Conservation (phyloP, 345 rosid genomes). For the Zanthoxylum bungeanum region DNA sequence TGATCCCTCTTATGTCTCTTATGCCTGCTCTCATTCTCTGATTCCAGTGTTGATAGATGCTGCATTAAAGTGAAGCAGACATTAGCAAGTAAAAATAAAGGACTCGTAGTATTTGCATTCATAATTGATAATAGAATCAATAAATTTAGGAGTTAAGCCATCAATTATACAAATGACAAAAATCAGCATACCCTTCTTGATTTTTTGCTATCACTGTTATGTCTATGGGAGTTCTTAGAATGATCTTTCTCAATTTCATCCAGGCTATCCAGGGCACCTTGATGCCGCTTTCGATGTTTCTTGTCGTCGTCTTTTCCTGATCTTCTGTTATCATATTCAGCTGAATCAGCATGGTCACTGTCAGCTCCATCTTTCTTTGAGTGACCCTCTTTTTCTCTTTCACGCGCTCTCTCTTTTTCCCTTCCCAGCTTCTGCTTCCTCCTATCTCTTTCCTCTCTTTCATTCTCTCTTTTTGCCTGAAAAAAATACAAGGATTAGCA, state of each 20-base stretch:
- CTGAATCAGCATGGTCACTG: slow-evolving; percentile 33
- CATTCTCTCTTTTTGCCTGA: slow-evolving; percentile 69
- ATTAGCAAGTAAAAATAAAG: neutral
- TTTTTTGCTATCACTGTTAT: slow-evolving; percentile 52
- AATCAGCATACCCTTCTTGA: slow-evolving; percentile 52
- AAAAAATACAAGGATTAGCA: slow-evolving; percentile 15
- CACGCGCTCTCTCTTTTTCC: no score
- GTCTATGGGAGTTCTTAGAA: slow-evolving; percentile 48
- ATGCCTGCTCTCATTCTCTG: slow-evolving; percentile 62
- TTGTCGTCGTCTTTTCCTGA: slow-evolving; percentile 53
- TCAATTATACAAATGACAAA: slow-evolving; percentile 2
- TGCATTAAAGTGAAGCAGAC: slow-evolving; percentile 26
- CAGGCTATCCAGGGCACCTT: slow-evolving; percentile 35
- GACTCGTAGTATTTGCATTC: neutral
- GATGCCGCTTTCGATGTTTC: slow-evolving; percentile 61
- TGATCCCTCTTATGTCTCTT: slow-evolving; percentile 67
- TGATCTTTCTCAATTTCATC: slow-evolving; percentile 56
- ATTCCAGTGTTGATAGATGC: slow-evolving; percentile 60
- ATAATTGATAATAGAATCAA: neutral
- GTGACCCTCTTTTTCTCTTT: slow-evolving; percentile 50
- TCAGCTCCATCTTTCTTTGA: no score
- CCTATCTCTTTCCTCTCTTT: slow-evolving; percentile 67
- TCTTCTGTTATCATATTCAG: slow-evolving; percentile 54
- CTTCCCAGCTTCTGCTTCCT: slow-evolving; percentile 62
- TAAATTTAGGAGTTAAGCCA: slow-evolving; percentile 5